Evolutionary conservation across 805 yeast species (phyloP).

Genomic region (Wickerhamiella sorbophila): DNA sequence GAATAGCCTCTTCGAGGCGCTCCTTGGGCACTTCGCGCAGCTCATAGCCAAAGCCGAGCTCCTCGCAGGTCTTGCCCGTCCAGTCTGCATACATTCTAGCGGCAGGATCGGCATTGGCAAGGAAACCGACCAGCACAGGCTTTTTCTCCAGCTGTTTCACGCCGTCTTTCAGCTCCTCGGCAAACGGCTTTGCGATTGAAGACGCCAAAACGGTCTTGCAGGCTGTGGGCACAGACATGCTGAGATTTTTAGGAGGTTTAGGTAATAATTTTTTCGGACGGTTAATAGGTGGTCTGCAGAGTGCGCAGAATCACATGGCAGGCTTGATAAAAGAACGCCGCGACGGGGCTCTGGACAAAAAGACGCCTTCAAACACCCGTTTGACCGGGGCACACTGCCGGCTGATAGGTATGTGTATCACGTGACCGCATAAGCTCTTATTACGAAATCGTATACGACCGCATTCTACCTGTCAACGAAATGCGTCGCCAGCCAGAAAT

Average conservation of each 20-base stretch:
- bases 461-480: no score
- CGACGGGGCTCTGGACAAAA: no score
- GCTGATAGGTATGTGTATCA: no score
- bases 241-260: background rate
- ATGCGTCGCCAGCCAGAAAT: constrained; percentile 12
- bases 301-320: no score
- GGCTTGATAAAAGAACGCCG: no score
- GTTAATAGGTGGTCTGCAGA: no score
- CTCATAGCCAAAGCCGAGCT: constrained; percentile 76
- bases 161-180: constrained; percentile 51
- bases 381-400: no score
- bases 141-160: constrained; percentile 38
- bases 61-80: constrained; percentile 83
- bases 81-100: constrained; percentile 90
- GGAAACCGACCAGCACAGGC: constrained; percentile 78
- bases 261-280: no score
- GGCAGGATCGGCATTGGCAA: constrained; percentile 90
- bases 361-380: no score
- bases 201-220: constrained; percentile 65
- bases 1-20: constrained; percentile 66
- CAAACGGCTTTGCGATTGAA: constrained; percentile 67
- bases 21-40: constrained; percentile 63
- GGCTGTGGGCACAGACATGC: constrained; percentile 8
- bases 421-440: no score
- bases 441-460: no score